These are phyloP conservation scores for Fusarium phyllophilum DNA, from an alignment of 2,329 filamentous ascomycete genomes.

Conservation along the genomic window DNA sequence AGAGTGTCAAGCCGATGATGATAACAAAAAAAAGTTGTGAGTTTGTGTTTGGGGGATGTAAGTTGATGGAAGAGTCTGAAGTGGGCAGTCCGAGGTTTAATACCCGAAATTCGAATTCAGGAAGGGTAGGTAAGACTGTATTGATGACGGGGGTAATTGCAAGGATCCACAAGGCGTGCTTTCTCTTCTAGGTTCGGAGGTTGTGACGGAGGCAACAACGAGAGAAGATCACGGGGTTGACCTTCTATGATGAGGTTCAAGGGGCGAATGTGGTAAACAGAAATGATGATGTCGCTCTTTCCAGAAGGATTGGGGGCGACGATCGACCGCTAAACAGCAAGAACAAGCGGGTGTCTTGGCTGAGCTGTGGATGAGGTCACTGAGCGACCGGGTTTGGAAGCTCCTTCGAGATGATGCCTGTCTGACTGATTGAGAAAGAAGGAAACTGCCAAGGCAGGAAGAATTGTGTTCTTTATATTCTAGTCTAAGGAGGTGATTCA, in stretches of 20 bases:
- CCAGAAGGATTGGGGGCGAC: slow-evolving; percentile 7
- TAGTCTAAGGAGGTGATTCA: background rate
- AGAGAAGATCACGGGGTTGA: background rate
- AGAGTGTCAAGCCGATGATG: background rate
- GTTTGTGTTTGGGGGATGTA: slow-evolving; percentile 4
- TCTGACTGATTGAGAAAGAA: background rate
- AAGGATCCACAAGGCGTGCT: slow-evolving; percentile 17
- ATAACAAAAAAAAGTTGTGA: background rate
- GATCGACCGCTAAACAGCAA: slow-evolving; percentile 24
- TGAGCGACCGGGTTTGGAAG: slow-evolving; percentile 4
- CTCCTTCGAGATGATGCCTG: background rate
- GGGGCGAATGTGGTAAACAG: slow-evolving; percentile 11
- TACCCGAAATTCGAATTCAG: slow-evolving; percentile 12
- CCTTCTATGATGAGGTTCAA: background rate
- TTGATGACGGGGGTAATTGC: slow-evolving; percentile 23
- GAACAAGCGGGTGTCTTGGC: slow-evolving; percentile 9
- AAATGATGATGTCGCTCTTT: slow-evolving; percentile 21
- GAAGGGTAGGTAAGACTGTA: background rate
- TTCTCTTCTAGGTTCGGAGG: background rate
- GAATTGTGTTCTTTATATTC: slow-evolving; percentile 1
- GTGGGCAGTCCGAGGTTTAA: slow-evolving; percentile 31
- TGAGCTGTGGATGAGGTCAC: slow-evolving; percentile 23
- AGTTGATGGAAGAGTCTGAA: slow-evolving; percentile 1
- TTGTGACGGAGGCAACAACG: background rate
- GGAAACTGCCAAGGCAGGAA: background rate